A percentile compares a stretch with the other conserved stretches of the same genome.
Evolutionary conservation across 106 monocot genomes (phyloP).

Genomic region (Iris macrosiphon): DNA sequence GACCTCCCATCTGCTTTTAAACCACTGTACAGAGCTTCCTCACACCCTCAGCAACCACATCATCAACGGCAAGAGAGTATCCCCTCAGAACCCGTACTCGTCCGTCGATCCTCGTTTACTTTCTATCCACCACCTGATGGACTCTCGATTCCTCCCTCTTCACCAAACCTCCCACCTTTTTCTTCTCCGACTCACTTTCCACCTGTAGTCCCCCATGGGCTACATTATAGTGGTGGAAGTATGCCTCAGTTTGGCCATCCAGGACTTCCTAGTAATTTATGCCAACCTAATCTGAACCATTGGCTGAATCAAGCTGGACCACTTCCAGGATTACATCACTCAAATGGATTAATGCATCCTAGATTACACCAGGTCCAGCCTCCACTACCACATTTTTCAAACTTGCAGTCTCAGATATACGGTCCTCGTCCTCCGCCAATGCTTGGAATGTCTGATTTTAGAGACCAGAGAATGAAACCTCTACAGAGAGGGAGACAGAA

Average conservation of each 20-base stretch:
- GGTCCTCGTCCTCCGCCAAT: conserved; percentile 1
- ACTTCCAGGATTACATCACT: neutral
- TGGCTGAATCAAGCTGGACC: conserved; percentile 27
- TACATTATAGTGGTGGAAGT: conserved; percentile 28
- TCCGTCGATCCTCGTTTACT: conserved; percentile 17
- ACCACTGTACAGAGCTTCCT: conserved; percentile 39
- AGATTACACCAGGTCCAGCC: conserved; percentile 1
- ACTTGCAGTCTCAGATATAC: conserved; percentile 2
- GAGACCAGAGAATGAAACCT: conserved; percentile 9
- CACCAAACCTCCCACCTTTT: conserved; percentile 21
- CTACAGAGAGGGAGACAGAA: conserved; percentile 9
- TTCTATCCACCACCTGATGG: conserved; percentile 26
- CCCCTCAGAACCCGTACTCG: conserved; percentile 17
- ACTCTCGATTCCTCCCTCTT: conserved; percentile 16
- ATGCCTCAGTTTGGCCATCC: conserved; percentile 28
- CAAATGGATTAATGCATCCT: conserved; percentile 1
- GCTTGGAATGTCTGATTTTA: conserved; percentile 7
- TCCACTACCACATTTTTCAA: neutral
- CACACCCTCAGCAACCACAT: conserved; percentile 34
- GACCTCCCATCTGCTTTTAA: conserved; percentile 12
- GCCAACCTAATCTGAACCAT: conserved; percentile 11
- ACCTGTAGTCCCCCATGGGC: conserved; percentile 30
- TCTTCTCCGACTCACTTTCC: conserved; percentile 28
- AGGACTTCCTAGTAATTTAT: conserved; percentile 11
- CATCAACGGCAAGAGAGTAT: conserved; percentile 1